These are phyloP conservation scores for Chytriomyces hyalinus DNA, from an alignment of 192 early-diverging fungal genomes.

Conservation along the genomic window DNA sequence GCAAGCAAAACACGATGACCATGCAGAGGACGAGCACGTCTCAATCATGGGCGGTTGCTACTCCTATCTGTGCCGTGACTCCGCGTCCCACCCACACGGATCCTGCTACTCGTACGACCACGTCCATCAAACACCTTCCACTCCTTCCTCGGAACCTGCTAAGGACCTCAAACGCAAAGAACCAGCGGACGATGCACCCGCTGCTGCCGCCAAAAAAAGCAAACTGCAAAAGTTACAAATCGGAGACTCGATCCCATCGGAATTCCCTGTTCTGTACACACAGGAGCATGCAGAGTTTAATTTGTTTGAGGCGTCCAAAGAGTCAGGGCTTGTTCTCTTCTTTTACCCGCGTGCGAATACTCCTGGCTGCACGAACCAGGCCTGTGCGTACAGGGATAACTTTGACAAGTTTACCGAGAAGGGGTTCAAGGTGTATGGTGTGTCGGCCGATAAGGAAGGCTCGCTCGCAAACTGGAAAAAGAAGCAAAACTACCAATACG, in stretches of 20 bases:
- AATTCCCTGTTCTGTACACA: constrained; percentile 13
- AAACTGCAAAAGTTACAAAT: background rate
- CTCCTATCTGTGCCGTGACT: background rate
- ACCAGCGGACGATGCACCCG: constrained; percentile 22
- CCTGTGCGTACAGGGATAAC: constrained; percentile 43
- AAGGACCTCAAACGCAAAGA: constrained; percentile 26
- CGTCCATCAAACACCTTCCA: background rate
- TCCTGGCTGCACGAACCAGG: constrained; percentile 48
- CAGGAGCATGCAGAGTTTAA: constrained; percentile 16
- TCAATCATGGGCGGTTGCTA: background rate
- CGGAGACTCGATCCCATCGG: constrained; percentile 36
- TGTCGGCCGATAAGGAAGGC: constrained; percentile 38
- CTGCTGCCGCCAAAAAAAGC: constrained; percentile 2
- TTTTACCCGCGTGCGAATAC: constrained; percentile 48
- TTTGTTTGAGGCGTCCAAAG: constrained; percentile 30
- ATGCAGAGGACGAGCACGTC: too few species aligned
- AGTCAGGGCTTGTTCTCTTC: constrained; percentile 43
- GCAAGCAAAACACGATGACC: too few species aligned
- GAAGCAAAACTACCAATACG: constrained; percentile 43
- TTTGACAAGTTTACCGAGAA: constrained; percentile 20
- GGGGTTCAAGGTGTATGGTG: constrained; percentile 47
- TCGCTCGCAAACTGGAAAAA: constrained; percentile 30
- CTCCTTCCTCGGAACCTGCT: background rate
- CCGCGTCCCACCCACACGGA: background rate
- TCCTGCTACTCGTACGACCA: constrained; percentile 15